A percentile compares a stretch with the other conserved stretches of the same genome.
Conservation (phyloP, 805 yeast species). For the Ogataea glucozyma region DNA sequence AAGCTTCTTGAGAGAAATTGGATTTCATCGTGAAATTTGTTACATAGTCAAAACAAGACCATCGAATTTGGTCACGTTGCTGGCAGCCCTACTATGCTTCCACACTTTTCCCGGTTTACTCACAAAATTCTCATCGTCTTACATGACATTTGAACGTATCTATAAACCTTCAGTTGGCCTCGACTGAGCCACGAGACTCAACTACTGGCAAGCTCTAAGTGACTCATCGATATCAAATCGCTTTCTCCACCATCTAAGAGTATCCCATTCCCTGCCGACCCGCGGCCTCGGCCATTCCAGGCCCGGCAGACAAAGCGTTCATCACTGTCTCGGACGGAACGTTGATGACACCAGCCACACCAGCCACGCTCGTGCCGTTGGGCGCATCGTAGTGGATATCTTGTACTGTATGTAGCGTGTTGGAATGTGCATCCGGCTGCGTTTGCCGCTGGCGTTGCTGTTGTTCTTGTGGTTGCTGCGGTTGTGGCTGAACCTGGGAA, state of each 20-base stretch:
- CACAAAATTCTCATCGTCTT: too few relatives aligned
- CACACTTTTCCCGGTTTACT: too few relatives aligned
- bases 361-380: too few relatives aligned
- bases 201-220: neutral
- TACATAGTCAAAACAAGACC: too few relatives aligned
- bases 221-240: neutral
- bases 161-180: too few relatives aligned
- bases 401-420: neutral
- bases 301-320: too few relatives aligned
- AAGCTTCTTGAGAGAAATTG: neutral
- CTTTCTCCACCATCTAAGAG: neutral
- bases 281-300: neutral
- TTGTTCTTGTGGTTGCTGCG: conserved; percentile 20
- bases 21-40: too few relatives aligned
- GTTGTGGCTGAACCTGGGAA: neutral
- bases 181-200: too few relatives aligned
- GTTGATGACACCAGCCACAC: too few relatives aligned
- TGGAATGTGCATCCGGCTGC: conserved; percentile 20
- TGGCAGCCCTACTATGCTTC: too few relatives aligned
- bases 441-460: conserved; percentile 32
- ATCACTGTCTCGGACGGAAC: neutral
- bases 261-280: conserved; percentile 4
- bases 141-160: too few relatives aligned
- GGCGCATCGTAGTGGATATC: neutral
- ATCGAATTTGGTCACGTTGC: too few relatives aligned